phyloP scores from a whole-genome alignment of 1,139 yeast genomes.

The Geotrichum restrictum region DNA sequence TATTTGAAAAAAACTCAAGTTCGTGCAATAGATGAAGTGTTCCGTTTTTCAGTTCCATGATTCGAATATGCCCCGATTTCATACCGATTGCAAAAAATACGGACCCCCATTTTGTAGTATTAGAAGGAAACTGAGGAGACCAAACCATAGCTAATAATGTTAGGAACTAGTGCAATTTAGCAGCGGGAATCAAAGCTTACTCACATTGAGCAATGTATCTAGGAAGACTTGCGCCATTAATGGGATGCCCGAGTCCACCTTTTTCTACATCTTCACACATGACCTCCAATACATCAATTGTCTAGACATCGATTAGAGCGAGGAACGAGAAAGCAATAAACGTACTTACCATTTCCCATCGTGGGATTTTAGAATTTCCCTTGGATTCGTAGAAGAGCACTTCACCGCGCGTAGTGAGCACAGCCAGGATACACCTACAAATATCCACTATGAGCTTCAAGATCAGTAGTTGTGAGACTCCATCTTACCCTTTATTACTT shows the following conservation, averaged over 20 bases:
- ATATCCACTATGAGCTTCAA: background rate
- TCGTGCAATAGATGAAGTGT: background rate
- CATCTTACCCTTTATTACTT: constrained; percentile 15
- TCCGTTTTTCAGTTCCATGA: constrained; percentile 7
- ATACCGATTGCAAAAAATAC: constrained; percentile 15
- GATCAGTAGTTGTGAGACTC: background rate
- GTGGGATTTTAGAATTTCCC: constrained; percentile 6
- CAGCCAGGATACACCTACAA: constrained; percentile 15
- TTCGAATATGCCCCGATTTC: constrained; percentile 10
- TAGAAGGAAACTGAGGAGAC: constrained; percentile 15
- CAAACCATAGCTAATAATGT: constrained; percentile 11
- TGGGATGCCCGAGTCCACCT: constrained; percentile 15
- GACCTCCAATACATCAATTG: constrained; percentile 5
- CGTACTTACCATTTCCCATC: constrained; percentile 15
- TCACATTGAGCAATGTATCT: constrained; percentile 15
- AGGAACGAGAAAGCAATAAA: background rate
- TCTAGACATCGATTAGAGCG: constrained; percentile 4
- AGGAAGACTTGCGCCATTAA: constrained; percentile 8
- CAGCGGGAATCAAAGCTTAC: background rate
- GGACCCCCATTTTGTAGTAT: constrained; percentile 15
- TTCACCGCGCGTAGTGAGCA: constrained; percentile 18
- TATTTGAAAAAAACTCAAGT: background rate
- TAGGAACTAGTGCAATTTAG: too few species aligned
- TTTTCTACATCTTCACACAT: constrained; percentile 5
- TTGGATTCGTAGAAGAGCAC: constrained; percentile 16